Conservation (phyloP, 2,329 filamentous ascomycete species). For the Stylonectria norvegica region DNA sequence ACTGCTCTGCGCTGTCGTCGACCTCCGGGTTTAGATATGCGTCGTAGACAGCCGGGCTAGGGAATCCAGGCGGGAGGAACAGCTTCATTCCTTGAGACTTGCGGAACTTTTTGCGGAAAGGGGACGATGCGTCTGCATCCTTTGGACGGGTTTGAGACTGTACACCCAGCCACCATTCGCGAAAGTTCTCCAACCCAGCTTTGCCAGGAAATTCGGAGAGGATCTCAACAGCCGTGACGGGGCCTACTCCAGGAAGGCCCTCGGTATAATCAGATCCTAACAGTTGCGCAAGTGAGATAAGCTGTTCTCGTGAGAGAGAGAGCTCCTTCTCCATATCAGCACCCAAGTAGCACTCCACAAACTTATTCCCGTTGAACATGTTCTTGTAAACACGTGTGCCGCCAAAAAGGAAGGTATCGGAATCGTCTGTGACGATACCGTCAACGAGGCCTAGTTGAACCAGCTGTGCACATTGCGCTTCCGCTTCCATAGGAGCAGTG, state of each 20-base stretch:
- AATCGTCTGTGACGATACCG: constrained; percentile 96
- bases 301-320: constrained; percentile 76
- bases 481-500: constrained; percentile 97
- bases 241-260: constrained; percentile 83
- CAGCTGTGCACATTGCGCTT: constrained; percentile 93
- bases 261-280: constrained; percentile 95
- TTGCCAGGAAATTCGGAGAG: constrained; percentile 76
- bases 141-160: constrained; percentile 65
- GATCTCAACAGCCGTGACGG: constrained; percentile 92
- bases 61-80: constrained; percentile 79
- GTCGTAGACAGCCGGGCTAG: constrained; percentile 70
- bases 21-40: constrained; percentile 88
- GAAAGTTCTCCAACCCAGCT: constrained; percentile 67
- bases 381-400: constrained; percentile 98
- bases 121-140: constrained; percentile 54
- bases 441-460: constrained; percentile 85
- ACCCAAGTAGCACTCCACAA: constrained; percentile 90
- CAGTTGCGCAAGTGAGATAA: constrained; percentile 87
- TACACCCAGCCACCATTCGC: constrained; percentile 80
- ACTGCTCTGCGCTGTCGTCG: constrained; percentile 70
- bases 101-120: constrained; percentile 84
- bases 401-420: constrained; percentile 93
- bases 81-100: constrained; percentile 76
- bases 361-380: constrained; percentile 99
- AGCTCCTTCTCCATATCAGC: constrained; percentile 85